These are phyloP conservation scores for Plasmodium berghei DNA, from an alignment of 169 alveolate genomes.

Conservation along the genomic window DNA sequence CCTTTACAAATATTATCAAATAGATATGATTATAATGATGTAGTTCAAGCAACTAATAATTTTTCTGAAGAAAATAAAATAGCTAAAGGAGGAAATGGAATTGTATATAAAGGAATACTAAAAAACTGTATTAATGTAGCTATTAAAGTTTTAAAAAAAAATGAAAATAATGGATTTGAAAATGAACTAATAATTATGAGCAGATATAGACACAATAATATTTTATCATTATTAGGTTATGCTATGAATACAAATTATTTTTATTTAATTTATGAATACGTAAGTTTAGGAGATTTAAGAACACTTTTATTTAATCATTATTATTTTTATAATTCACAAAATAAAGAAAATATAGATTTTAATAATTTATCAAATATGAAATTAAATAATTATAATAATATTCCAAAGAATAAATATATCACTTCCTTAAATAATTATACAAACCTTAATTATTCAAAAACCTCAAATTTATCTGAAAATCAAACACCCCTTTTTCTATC, in stretches of 20 bases:
- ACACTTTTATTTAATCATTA: slow-evolving; percentile 64
- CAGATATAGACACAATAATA: slow-evolving; percentile 73
- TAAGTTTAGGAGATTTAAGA: slow-evolving; percentile 57
- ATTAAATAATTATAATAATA: background rate
- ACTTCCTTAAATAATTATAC: background rate
- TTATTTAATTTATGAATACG: slow-evolving; percentile 61
- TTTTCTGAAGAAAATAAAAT: slow-evolving; percentile 63
- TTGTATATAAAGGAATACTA: slow-evolving; percentile 63
- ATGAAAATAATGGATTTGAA: slow-evolving; percentile 75
- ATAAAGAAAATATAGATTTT: slow-evolving; percentile 18
- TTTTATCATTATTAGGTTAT: slow-evolving; percentile 67
- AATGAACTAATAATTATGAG: slow-evolving; percentile 72
- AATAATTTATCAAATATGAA: background rate
- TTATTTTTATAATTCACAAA: slow-evolving; percentile 46
- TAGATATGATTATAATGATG: slow-evolving; percentile 35
- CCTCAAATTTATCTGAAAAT: background rate
- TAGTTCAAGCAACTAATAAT: slow-evolving; percentile 70
- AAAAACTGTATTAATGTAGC: slow-evolving; percentile 64
- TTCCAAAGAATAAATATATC: slow-evolving; percentile 11
- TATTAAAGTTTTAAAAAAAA: slow-evolving; percentile 52
- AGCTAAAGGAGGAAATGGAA: slow-evolving; percentile 72
- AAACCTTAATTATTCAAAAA: background rate
- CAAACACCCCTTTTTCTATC: slow-evolving; percentile 32
- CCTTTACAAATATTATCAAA: slow-evolving; percentile 65
- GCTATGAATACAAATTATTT: slow-evolving; percentile 37